Base-by-base conservation (phyloP, 148 eudicot genomes). In the Camellia sinensis region DNA sequence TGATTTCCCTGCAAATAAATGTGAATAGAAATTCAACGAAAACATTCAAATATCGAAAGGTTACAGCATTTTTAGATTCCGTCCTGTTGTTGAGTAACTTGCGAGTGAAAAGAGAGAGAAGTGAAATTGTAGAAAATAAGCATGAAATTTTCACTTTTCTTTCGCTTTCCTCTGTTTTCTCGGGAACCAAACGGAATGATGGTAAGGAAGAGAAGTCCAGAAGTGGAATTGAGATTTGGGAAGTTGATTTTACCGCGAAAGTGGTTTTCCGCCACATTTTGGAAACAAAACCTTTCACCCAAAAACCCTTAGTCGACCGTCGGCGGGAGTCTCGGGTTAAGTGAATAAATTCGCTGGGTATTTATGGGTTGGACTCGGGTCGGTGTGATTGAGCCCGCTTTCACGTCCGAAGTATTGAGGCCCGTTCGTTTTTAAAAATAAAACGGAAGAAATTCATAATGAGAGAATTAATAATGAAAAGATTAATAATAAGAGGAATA, bases 1-100 rank as follows among this genome's bases (percentile, higher is more conserved):
- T 82, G 54, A 78, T 76, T 82, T 50, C 52, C 85, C 89, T 88
- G 87, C 82, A 78, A 56, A 41, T 3, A 71, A 52, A 43, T 19
- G 19, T 6, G 19, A 43, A 72, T 29, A 6, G 10, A 44, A 69
- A 60, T 56, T 70, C 60, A 69, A 45, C 68, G 2, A 75, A 53
- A 19, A 21, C 4, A 63, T 29, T 19, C 10, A 41, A 43, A 21
- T 54, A 67, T 17, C 45, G 22, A 67, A 13, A 48, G 43, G 15
- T 6, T 21, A 3, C 13, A 43, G 48, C 19, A 19, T 79, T 71
- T 79, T 71, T n/a, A 7, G 10, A 73, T 4, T 50, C 60, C 40
- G 43, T 7, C 21, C 40, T 41, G 40, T 43, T 41, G 52, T 10
- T 44, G 10, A 14, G 11, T n/a, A 41, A 68, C 46, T 68, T 6